Evolutionary conservation across 768 basidiomycete species (phyloP), one percentile per base, ranked within the genome.

Genomic region (Punctularia strigosozonata): DNA sequence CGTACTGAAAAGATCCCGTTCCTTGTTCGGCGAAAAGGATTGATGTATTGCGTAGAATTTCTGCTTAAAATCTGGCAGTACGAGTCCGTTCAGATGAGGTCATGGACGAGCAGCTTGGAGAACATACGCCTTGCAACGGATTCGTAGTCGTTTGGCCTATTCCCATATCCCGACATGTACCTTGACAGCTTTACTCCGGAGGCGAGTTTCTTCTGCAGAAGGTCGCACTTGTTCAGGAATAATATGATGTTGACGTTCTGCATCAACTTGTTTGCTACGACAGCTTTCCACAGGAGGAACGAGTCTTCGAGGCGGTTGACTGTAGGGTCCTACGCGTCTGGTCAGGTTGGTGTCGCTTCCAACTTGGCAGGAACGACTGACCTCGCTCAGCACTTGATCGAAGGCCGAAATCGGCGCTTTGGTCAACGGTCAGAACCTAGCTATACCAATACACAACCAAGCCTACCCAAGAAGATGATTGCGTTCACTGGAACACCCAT

Each of bases 391-490:
- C 30, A 82, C 75, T 60, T 88, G 85, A 62, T 88, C 86, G 49
- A 89, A 89, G 19, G 80, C 81, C 26, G 86, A 88, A 34, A 90
- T 86, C 23, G 86, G 86, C 25, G 82, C 86, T n/a, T n/a, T n/a
- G n/a, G n/a, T n/a, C n/a, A n/a, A n/a, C n/a, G n/a, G n/a, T n/a
- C n/a, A n/a, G n/a, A n/a, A n/a, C n/a, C n/a, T n/a, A n/a, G n/a
- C n/a, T n/a, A n/a, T n/a, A n/a, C n/a, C n/a, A n/a, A n/a, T n/a
- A n/a, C n/a, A n/a, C n/a, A n/a, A n/a, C n/a, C n/a, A n/a, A n/a
- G n/a, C n/a, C n/a, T n/a, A n/a, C n/a, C n/a, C 41, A 90, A 71
- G 60, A 88, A 90, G 43, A 90, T 88, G 53, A 90, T 83, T 31
- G 84, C 83, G 54, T 85, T 81, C 25, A 86, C 86, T 88, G 55